Evolutionary conservation across 257 asterid genomes (phyloP).

Genomic region (Solanum verrucosum): DNA sequence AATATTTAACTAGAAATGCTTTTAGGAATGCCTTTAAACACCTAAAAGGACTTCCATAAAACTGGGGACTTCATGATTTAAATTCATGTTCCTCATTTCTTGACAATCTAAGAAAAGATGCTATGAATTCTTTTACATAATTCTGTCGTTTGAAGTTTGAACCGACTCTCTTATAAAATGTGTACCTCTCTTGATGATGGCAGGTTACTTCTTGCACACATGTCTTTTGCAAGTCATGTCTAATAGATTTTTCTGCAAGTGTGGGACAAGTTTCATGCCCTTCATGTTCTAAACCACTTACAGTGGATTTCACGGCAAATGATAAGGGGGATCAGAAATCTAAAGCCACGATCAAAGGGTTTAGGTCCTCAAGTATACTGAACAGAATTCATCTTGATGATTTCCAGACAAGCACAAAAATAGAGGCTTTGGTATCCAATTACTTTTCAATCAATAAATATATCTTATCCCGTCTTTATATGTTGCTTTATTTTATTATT

Average conservation of each 20-base stretch:
- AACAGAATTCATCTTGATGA: slow-evolving; percentile 62
- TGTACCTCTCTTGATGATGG: slow-evolving; percentile 6
- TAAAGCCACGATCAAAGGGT: slow-evolving; percentile 58
- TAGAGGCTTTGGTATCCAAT: slow-evolving; percentile 81
- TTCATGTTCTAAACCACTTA: slow-evolving; percentile 77
- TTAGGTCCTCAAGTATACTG: slow-evolving; percentile 71
- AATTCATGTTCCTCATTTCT: not conserved
- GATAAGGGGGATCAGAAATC: slow-evolving; percentile 37
- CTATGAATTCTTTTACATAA: not conserved
- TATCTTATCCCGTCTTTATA: not conserved
- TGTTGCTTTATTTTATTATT: not conserved
- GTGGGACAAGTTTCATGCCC: slow-evolving; percentile 78
- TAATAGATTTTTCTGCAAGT: slow-evolving; percentile 60
- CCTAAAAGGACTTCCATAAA: not conserved
- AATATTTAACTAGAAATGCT: not conserved
- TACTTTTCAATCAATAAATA: not conserved
- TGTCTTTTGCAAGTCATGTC: slow-evolving; percentile 79
- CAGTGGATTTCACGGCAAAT: slow-evolving; percentile 65
- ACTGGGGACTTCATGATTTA: not conserved
- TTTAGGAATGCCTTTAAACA: not conserved
- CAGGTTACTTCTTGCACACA: slow-evolving; percentile 84
- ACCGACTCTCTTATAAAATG: not conserved
- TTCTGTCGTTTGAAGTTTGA: not conserved
- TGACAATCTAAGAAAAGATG: not conserved
- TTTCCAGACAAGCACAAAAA: slow-evolving; percentile 89